A percentile compares a stretch with the other conserved stretches of the same genome.
phyloP scores from a whole-genome alignment of 1,284 basidiomycete species.

The Leucoagaricus sp. region DNA sequence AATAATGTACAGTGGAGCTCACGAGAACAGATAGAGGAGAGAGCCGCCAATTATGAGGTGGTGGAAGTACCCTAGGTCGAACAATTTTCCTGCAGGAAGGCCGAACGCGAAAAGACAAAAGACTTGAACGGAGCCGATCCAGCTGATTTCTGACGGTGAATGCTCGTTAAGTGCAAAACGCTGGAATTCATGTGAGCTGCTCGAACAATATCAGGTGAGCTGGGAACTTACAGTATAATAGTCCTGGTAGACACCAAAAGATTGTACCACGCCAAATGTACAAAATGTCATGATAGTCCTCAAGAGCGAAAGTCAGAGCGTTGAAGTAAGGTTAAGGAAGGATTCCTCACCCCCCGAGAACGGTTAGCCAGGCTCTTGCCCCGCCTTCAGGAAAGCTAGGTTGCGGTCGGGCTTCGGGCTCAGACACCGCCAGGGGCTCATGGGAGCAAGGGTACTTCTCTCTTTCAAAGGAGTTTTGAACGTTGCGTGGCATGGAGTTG shows the following conservation, averaged over 20 bases:
- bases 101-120: slow-evolving; percentile 40
- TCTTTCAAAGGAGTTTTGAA: not conserved
- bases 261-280: slow-evolving; percentile 41
- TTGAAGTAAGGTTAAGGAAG: not conserved
- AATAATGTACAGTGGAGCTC: not conserved
- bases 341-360: slow-evolving; percentile 39
- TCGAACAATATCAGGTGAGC: not conserved
- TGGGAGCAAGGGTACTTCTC: slow-evolving; percentile 4
- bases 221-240: slow-evolving; percentile 36
- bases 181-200: no score
- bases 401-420: not conserved
- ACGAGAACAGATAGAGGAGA: slow-evolving; percentile 37
- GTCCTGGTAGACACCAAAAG: slow-evolving; percentile 51
- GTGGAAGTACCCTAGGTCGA: slow-evolving; percentile 39
- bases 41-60: slow-evolving; percentile 35
- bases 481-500: not conserved
- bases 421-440: slow-evolving; percentile 11
- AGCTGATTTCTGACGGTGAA: slow-evolving; percentile 39
- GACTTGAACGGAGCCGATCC: slow-evolving; percentile 39
- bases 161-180: slow-evolving; percentile 30
- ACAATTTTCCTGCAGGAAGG: slow-evolving; percentile 37
- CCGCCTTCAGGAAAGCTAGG: slow-evolving; percentile 37
- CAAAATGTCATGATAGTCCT: slow-evolving; percentile 33
- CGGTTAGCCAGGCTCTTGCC: slow-evolving; percentile 37
- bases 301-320: not conserved